Percentiles rank a stretch among this genome's conserved stretches.
Conservation (phyloP, 805 yeast species). For the Saccharomycopsis sp. region DNA sequence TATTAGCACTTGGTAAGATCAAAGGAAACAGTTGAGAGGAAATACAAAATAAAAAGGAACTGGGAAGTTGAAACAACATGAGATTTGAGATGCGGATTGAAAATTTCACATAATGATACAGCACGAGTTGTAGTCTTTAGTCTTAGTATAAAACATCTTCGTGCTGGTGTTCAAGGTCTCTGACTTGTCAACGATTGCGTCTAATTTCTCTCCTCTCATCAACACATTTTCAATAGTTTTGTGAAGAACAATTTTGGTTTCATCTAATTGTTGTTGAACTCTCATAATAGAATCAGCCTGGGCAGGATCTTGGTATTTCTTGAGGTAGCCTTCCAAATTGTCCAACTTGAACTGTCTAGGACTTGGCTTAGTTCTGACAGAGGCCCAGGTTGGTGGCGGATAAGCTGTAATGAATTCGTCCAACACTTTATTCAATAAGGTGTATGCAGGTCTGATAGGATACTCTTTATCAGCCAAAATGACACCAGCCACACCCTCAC, state of each 20-base stretch:
- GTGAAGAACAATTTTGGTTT: conserved; percentile 92
- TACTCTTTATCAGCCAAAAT: conserved; percentile 91
- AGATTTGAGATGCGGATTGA: too few species aligned
- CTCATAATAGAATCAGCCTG: conserved; percentile 96
- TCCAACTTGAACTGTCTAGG: conserved; percentile 39
- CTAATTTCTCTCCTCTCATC: conserved; percentile 94
- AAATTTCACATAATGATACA: conserved; percentile 58
- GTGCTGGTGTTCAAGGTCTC: conserved; percentile 86
- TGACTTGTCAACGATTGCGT: conserved; percentile 88
- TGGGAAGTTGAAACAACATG: too few species aligned
- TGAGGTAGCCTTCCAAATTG: conserved; percentile 60
- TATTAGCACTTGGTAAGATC: too few species aligned
- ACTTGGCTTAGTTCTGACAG: conserved; percentile 34
- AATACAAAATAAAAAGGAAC: too few species aligned
- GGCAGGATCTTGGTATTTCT: conserved; percentile 90
- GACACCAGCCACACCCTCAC: conserved; percentile 89
- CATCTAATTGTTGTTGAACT: conserved; percentile 96
- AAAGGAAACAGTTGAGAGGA: too few species aligned
- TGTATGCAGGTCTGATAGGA: conserved; percentile 95
- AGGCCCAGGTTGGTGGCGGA: conserved; percentile 67
- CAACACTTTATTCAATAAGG: conserved; percentile 79
- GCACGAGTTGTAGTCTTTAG: conserved; percentile 90
- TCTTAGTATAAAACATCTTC: conserved; percentile 93
- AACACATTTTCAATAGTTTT: conserved; percentile 91
- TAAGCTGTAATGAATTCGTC: conserved; percentile 85